These are phyloP conservation scores for Hymenoscyphus occultus DNA, from an alignment of 2,329 filamentous ascomycete species.

Conservation along the genomic window DNA sequence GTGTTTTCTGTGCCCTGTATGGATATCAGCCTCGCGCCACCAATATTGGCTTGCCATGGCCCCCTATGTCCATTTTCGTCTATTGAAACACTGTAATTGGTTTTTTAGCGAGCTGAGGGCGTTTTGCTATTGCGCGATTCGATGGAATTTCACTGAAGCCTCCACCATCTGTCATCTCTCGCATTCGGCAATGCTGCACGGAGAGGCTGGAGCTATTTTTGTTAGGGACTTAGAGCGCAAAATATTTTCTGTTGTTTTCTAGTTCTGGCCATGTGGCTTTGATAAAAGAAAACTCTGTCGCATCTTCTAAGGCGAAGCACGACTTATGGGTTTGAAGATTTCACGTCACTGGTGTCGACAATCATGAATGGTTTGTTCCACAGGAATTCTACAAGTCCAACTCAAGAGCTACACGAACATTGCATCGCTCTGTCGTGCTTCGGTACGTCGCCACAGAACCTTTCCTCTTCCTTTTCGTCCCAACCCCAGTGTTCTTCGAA, in stretches of 20 bases:
- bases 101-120: conserved; percentile 4
- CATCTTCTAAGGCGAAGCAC: background rate
- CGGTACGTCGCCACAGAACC: conserved; percentile 85
- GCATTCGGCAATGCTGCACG: background rate
- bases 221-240: background rate
- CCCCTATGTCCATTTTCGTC: background rate
- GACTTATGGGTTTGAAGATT: background rate
- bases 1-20: background rate
- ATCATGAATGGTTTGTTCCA: background rate
- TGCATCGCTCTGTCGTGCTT: conserved; percentile 76
- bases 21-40: conserved; percentile 17
- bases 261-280: background rate
- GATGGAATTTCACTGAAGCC: background rate
- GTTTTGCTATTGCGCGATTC: background rate
- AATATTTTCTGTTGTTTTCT: background rate
- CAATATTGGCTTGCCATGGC: conserved; percentile 9
- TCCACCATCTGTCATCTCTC: background rate
- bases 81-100: conserved; percentile 3
- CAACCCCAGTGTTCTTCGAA: conserved; percentile 76
- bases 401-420: conserved; percentile 88
- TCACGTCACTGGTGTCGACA: background rate
- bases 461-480: conserved; percentile 72
- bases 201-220: conserved; percentile 9
- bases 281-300: background rate
- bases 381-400: background rate